These are phyloP conservation scores for Aspergillus brasiliensis DNA, from an alignment of 2,329 filamentous ascomycete genomes.

Conservation along the genomic window DNA sequence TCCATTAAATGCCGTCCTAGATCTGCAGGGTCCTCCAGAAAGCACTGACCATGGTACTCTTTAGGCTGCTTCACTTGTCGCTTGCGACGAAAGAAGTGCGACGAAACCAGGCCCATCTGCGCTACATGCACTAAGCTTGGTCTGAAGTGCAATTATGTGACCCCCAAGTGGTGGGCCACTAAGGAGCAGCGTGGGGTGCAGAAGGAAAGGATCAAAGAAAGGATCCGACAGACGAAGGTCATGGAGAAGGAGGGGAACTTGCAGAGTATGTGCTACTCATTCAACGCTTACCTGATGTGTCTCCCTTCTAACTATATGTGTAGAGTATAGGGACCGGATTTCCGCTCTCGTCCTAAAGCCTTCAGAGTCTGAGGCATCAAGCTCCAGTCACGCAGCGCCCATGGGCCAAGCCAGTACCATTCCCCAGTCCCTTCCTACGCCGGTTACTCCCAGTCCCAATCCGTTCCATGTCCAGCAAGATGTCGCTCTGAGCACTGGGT, in stretches of 20 bases:
- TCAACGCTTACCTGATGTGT: background rate
- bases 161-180: no score
- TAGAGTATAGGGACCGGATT: background rate
- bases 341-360: background rate
- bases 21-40: no score
- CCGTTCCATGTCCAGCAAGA: background rate
- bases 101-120: no score
- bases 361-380: background rate
- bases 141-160: no score
- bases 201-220: no score
- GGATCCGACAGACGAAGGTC: no score
- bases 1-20: background rate
- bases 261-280: background rate
- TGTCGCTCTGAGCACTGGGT: background rate
- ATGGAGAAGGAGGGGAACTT: no score
- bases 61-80: no score
- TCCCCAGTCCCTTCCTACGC: background rate
- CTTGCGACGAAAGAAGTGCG: no score
- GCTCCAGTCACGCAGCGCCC: no score
- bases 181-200: no score
- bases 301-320: background rate
- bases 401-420: background rate
- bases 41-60: background rate
- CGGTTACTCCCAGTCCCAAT: background rate
- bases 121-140: no score